Base-by-base conservation (phyloP, 2,329 filamentous ascomycete genomes). In the Onygenales sp. region DNA sequence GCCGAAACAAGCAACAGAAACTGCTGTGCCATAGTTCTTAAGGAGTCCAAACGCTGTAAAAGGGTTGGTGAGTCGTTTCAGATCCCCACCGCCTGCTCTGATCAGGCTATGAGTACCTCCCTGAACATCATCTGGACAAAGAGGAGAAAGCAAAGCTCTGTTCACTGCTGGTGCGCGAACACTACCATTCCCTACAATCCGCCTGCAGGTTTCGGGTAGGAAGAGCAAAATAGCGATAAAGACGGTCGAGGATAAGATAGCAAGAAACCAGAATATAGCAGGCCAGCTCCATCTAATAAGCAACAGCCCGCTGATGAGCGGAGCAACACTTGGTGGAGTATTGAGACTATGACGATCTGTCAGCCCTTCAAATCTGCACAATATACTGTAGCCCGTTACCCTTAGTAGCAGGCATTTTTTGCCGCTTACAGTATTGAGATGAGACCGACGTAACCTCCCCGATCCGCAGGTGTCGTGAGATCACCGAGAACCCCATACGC, bases 161-260 rank as follows among this genome's bases (percentile, higher is more conserved):
- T 60, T 56, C 39, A 52, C 59, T 6, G 44, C 50, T 8, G 50
- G 54, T 2, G 61, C 54, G 10, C 47, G 48, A 5, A 62, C 14
- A 31, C 56, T 61, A 2, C 67, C 66, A 53, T 70, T 63, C 2
- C 64, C 67, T 6, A 69, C 67, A 2, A 70, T 58, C 4, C 56
- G 59, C 7, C 68, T 61, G n/a, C 57, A 58, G 0, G 68, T 71
- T 49, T 72, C 68, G 0, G 64, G 68, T 13, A 65, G 57, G 49
- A 61, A 59, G 1, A 62, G 8, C 0, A 57, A 42, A 9, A 63
- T 57, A 3, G 54, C 49, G 2, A 60, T 32, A 3, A 63, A 55
- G 33, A 58, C 58, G 6, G 52, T 40, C 8, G 56, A 64, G 3
- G 62, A 58, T 6, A 62, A 31, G 27, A 67, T 61, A 6, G 59